Evolutionary conservation across 2,329 filamentous ascomycete species (phyloP), one percentile per base, ranked within the genome.

Genomic region (Trichoderma semiorbis): DNA sequence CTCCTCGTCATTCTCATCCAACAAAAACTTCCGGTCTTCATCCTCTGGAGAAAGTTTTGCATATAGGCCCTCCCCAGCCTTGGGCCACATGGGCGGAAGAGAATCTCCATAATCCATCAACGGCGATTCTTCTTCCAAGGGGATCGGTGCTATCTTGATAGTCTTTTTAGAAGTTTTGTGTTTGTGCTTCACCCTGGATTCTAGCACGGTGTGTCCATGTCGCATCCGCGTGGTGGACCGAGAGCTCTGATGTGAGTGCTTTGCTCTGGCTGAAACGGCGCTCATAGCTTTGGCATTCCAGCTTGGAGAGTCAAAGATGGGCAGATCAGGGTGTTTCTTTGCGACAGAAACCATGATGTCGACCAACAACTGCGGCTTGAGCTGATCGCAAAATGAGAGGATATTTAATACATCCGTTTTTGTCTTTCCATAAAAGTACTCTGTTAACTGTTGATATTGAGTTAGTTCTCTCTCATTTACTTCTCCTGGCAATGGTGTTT

Each of bases 261-360:
- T 70, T 21, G 47, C 7, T 30, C 55, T 70, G 11, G 10, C 26
- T 16, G 66, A 21, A n/a, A 67, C 12, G 73, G 61, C 1, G 77
- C 58, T 39, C 34, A 55, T 26, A 3, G 69, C 26, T 39, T 77
- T 74, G 16, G 72, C 61, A 34, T 80, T 78, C 83, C 83, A 85
- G 71, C 83, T 80, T 7, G 83, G 83, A 0, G 80, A 80, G 72
- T 80, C 75, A 71, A 84, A 84, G 5, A 85, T 80, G 26, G 83
- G 82, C 3, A 85, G 77, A n/a, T 81, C 78, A 0, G 83, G 81
- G 53, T 85, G 82, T 61, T 78, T 81, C 70, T 79, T 83, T 8
- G 83, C 81, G n/a, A 84, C 79, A 3, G 82, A 83, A 10, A 83
- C 80, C 30, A 84, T 77, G 5, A 85, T 72, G 63, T 85, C 81